Conservation (phyloP, 2,329 filamentous ascomycete species). For the Fusarium sp. region DNA sequence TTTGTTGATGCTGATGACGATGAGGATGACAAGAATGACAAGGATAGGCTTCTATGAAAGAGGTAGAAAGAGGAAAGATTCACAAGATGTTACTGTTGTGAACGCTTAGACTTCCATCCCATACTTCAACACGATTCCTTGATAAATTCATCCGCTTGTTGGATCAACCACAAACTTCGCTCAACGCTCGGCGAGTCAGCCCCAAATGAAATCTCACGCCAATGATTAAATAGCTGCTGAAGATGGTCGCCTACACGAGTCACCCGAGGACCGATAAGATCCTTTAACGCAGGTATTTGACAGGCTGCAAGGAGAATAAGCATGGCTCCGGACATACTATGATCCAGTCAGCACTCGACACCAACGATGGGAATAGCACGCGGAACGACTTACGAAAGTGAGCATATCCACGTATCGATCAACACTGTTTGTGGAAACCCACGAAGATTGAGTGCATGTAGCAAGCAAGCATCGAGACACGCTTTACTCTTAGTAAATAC, state of each 20-base stretch:
- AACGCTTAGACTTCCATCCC: too few species aligned
- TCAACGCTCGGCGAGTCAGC: slow-evolving; percentile 62
- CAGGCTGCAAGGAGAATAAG: slow-evolving; percentile 64
- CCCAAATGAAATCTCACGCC: slow-evolving; percentile 59
- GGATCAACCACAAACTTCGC: slow-evolving; percentile 63
- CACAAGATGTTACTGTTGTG: too few species aligned
- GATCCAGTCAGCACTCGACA: neutral
- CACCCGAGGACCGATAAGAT: slow-evolving; percentile 57
- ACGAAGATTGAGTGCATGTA: slow-evolving; percentile 65
- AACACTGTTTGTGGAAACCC: slow-evolving; percentile 66
- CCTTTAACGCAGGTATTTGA: slow-evolving; percentile 56
- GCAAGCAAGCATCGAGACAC: slow-evolving; percentile 63
- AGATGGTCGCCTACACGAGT: slow-evolving; percentile 60
- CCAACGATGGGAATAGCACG: accelerated
- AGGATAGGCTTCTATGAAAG: too few species aligned
- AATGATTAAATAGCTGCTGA: slow-evolving; percentile 57
- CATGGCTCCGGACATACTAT: slow-evolving; percentile 66
- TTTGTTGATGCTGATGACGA: too few species aligned
- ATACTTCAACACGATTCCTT: slow-evolving; percentile 41
- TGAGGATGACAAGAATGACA: too few species aligned
- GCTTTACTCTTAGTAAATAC: slow-evolving; percentile 60
- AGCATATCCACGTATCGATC: slow-evolving; percentile 70
- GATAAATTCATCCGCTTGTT: slow-evolving; percentile 61
- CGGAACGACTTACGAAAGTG: slow-evolving; percentile 61
- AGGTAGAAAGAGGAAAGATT: too few species aligned